These are phyloP conservation scores for Wickerhamomyces sydowiorum DNA, from an alignment of 805 yeast genomes.

Conservation along the genomic window DNA sequence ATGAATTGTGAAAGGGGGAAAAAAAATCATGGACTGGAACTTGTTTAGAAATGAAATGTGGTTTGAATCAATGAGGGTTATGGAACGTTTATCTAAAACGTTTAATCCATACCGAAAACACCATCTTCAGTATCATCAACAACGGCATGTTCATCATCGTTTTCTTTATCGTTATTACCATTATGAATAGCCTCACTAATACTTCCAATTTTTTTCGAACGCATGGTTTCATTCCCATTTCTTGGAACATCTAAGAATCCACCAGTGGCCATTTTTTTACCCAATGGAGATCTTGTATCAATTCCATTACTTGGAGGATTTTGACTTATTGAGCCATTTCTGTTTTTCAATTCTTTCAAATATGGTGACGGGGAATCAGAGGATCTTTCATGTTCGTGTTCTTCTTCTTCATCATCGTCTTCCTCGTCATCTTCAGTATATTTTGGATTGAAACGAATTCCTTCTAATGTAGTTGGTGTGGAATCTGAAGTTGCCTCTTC, in stretches of 20 bases:
- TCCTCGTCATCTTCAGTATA: neutral
- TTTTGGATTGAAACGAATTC: constrained; percentile 1
- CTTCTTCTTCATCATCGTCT: constrained; percentile 1
- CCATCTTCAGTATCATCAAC: neutral
- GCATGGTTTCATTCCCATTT: neutral
- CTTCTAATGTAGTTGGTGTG: neutral
- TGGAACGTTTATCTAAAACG: no score
- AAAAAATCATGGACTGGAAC: no score
- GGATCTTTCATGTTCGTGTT: neutral
- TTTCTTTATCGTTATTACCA: neutral
- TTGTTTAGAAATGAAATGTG: no score
- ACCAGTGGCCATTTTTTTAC: constrained; percentile 12
- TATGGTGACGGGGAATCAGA: neutral
- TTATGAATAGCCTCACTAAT: neutral
- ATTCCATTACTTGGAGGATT: constrained; percentile 25
- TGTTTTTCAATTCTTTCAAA: constrained; percentile 7
- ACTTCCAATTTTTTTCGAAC: neutral
- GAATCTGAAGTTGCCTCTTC: neutral
- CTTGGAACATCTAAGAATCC: constrained; percentile 26
- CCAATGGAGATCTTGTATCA: neutral
- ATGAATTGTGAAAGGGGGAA: no score
- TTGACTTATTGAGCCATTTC: constrained; percentile 37
- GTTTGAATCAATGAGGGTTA: no score
- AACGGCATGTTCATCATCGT: neutral
- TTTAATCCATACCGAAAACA: neutral